phyloP scores from a whole-genome alignment of 495 filamentous ascomycete genomes.

The Hypomontagnella submonticulosa region DNA sequence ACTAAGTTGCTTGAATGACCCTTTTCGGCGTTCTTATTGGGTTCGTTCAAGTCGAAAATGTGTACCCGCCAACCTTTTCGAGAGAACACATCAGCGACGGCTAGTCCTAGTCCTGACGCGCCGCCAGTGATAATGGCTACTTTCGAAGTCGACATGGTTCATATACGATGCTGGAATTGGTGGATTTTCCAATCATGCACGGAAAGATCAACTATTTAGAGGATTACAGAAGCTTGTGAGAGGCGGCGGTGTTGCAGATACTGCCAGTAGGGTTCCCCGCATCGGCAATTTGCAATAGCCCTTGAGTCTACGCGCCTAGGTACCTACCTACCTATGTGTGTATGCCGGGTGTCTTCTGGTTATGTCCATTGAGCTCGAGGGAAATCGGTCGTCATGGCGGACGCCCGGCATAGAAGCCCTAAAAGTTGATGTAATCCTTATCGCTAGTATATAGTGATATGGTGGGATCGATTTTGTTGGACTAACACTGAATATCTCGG shows the following conservation, averaged over 20 bases:
- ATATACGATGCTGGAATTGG: not conserved
- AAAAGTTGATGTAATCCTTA: too few relatives aligned
- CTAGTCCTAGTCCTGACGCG: slow-evolving; percentile 39
- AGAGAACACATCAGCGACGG: slow-evolving; percentile 29
- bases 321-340: too few relatives aligned
- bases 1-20: not conserved
- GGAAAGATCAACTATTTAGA: not conserved
- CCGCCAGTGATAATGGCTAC: slow-evolving; percentile 39
- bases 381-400: too few relatives aligned
- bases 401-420: too few relatives aligned
- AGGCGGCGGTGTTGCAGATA: not conserved
- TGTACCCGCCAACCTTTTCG: slow-evolving; percentile 37
- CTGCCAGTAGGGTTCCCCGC: slow-evolving; percentile 32
- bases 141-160: slow-evolving; percentile 26
- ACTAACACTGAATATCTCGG: too few relatives aligned
- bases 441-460: too few relatives aligned
- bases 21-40: not conserved
- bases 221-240: not conserved
- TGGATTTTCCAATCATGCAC: not conserved
- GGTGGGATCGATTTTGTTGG: too few relatives aligned
- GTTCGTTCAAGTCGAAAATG: slow-evolving; percentile 34
- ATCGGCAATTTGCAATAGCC: slow-evolving; percentile 31
- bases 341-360: too few relatives aligned
- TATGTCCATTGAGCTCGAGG: too few relatives aligned
- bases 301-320: not conserved